phyloP scores from a whole-genome alignment of 2,329 filamentous ascomycete genomes.

The Fusarium pilosicola region DNA sequence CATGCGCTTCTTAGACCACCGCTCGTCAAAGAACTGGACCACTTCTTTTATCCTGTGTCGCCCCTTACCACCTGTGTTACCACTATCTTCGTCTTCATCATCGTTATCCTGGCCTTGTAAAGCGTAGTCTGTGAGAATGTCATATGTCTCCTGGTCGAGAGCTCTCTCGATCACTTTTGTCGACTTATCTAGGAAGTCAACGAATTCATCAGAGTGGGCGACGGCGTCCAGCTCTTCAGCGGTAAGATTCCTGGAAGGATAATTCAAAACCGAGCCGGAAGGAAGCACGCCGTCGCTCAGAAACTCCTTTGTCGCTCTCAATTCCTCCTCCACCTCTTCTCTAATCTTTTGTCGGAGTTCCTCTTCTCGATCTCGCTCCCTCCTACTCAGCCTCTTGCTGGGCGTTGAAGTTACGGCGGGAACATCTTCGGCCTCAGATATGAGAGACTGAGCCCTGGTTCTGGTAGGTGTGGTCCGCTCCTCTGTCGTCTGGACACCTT shows the following conservation, averaged over 20 bases:
- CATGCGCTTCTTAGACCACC: constrained; percentile 98
- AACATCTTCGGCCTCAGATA: constrained; percentile 70
- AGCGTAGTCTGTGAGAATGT: constrained; percentile 94
- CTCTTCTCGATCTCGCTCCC: constrained; percentile 85
- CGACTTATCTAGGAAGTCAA: constrained; percentile 93
- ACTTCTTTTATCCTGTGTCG: constrained; percentile 85
- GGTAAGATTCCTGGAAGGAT: constrained; percentile 82
- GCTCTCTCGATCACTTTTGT: constrained; percentile 97
- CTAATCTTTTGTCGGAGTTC: constrained; percentile 86
- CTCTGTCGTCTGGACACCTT: constrained; percentile 90
- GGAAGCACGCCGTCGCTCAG: constrained; percentile 56
- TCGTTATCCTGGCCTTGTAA: constrained; percentile 79
- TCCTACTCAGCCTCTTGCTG: constrained; percentile 79
- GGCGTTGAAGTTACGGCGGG: constrained; percentile 66
- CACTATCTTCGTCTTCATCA: constrained; percentile 83
- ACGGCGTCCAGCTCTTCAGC: constrained; percentile 90
- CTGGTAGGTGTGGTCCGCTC: constrained; percentile 70
- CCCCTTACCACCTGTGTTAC: constrained; percentile 75
- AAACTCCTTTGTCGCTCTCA: constrained; percentile 76
- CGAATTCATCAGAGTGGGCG: constrained; percentile 90
- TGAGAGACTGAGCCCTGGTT: constrained; percentile 52
- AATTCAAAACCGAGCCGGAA: constrained; percentile 59
- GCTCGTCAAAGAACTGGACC: constrained; percentile 91
- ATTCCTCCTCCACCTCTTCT: constrained; percentile 91
- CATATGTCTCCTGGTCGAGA: constrained; percentile 89